Base-by-base conservation (phyloP, 805 yeast species). In the Teunomyces pallodes region DNA sequence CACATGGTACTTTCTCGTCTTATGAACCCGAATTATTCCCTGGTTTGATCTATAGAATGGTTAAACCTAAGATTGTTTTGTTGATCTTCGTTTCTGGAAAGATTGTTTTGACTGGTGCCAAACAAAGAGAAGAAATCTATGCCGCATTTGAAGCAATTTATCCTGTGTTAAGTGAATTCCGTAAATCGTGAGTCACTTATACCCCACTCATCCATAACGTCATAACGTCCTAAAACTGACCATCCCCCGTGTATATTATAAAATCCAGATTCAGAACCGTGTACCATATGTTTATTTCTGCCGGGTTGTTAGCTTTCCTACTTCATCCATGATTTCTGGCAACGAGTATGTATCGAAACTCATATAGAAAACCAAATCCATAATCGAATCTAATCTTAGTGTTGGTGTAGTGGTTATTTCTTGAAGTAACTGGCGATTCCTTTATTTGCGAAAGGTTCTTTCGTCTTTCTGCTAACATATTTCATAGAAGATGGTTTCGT, bases 21-120 rank as follows among this genome's bases (percentile, higher is more conserved):
- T 94, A 94, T 65, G 99, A 94, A 70, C 99, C 99, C 3, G 99
- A 94, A 70, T 76, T 94, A 65, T 94, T 94, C 70, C 99, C 99
- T 2, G 99, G 99, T 63, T 80, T 94, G 59, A 94, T 94, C 72
- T 94, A 94, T 77, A 90, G 99, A 80, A 94, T 94, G 99, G 99
- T 94, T 59, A 92, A 92, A 68, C 99, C 99, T 13, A 94, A 94
- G 70, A 94, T 94, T 72, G 99, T 94, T 46, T 75, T 94, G 62
- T 80, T 94, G 71, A 91, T 94, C 59, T 94, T 94, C 68, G 99
- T 94, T 43, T 87, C 96, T 27, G 99, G 99, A 30, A 94, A 94
- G 69, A 94, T 94, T 70, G 99, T 94, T 45, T 76, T 94, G 58
- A 94, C 99, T 6, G 99, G 99, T 77, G 99, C 99, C 14, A 94